Evolutionary conservation across 345 rosid species (phyloP).

Genomic region (Toxicodendron radicans): DNA sequence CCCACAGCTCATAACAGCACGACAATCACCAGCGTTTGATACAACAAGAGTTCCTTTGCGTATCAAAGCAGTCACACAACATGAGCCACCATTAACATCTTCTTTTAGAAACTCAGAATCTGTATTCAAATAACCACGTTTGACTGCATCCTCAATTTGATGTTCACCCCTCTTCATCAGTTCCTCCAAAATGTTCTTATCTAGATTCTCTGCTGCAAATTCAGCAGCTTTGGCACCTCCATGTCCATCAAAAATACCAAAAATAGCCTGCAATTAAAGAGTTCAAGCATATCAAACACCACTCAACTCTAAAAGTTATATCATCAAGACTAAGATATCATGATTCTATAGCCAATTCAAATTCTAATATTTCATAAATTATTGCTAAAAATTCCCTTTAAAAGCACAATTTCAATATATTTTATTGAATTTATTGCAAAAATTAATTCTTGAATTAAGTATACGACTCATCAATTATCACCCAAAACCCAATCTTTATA

Average conservation of each 20-base stretch:
- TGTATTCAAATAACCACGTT: conserved; percentile 68
- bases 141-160: conserved; percentile 55
- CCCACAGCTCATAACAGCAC: conserved; percentile 80
- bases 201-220: conserved; percentile 67
- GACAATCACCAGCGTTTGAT: conserved; percentile 89
- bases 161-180: conserved; percentile 37
- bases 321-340: too few species aligned
- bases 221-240: conserved; percentile 85
- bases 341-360: background rate
- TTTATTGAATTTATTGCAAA: background rate
- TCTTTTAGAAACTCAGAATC: conserved; percentile 65
- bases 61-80: conserved; percentile 83
- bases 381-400: background rate
- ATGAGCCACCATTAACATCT: conserved; percentile 70
- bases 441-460: too few species aligned
- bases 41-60: conserved; percentile 66
- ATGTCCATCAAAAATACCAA: conserved; percentile 91
- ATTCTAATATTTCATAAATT: background rate
- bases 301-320: background rate
- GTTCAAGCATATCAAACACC: conserved; percentile 4
- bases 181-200: conserved; percentile 54
- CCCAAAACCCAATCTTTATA: background rate
- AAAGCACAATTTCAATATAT: background rate
- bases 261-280: conserved; percentile 50
- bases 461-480: background rate